phyloP scores from a whole-genome alignment of 495 filamentous ascomycete species.

The Hypoxylon lienhwacheense region DNA sequence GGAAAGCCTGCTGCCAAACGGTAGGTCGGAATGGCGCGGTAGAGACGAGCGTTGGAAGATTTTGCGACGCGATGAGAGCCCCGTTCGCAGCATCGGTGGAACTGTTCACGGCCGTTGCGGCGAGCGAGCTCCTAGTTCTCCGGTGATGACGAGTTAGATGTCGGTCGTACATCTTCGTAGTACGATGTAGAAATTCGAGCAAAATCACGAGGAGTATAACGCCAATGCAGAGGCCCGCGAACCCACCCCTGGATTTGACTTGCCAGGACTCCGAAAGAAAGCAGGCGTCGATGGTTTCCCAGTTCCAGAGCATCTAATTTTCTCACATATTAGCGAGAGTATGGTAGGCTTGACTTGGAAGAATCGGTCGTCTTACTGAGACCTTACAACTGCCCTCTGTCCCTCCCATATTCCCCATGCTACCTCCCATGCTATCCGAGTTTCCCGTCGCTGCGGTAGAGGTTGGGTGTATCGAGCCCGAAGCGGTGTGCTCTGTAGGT shows the following conservation, averaged over 20 bases:
- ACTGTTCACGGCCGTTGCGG: conserved; percentile 12
- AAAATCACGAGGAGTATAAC: conserved; percentile 62
- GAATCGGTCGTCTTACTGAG: conserved; percentile 17
- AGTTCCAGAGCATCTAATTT: conserved; percentile 74
- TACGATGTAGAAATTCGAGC: conserved; percentile 65
- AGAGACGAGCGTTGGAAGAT: background rate
- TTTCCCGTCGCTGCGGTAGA: background rate
- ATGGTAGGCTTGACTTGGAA: background rate
- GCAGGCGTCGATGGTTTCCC: conserved; percentile 70
- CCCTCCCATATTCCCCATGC: conserved; percentile 1
- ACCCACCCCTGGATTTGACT: conserved; percentile 60
- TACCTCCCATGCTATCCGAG: background rate
- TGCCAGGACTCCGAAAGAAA: conserved; percentile 70
- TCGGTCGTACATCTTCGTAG: conserved; percentile 61
- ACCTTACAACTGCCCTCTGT: conserved; percentile 17
- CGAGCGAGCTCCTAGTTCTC: background rate
- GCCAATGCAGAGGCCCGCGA: conserved; percentile 72
- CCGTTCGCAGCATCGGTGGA: conserved; percentile 10
- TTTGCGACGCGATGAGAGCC: conserved; percentile 23
- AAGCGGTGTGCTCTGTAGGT: conserved; percentile 1
- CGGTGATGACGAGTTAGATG: conserved; percentile 55
- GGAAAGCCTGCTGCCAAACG: conserved; percentile 60
- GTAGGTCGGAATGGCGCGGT: conserved; percentile 48
- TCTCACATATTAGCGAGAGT: background rate
- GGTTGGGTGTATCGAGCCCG: background rate